Evolutionary conservation across 805 yeast genomes (phyloP).

Genomic region (Wilhelminamyces savonicus): DNA sequence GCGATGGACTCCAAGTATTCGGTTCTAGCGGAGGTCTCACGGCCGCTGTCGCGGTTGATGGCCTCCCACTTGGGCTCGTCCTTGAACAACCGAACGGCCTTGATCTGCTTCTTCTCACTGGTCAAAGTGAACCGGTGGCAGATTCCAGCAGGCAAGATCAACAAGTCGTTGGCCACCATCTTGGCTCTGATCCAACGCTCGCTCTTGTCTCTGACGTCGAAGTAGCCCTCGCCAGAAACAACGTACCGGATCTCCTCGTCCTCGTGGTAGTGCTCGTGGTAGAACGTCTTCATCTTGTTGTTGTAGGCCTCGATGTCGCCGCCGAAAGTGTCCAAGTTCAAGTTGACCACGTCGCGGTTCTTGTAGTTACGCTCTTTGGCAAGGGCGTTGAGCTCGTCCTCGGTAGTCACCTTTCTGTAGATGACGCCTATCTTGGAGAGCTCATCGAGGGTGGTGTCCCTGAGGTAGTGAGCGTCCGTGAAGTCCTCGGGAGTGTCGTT

Average conservation of each 20-base stretch:
- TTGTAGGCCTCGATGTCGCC: slow-evolving; percentile 50
- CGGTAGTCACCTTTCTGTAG: slow-evolving; percentile 45
- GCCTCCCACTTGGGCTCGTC: slow-evolving; percentile 98
- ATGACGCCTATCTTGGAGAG: slow-evolving; percentile 62
- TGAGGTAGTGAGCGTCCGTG: slow-evolving; percentile 64
- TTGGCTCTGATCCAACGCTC: slow-evolving; percentile 73
- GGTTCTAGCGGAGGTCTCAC: slow-evolving; percentile 26
- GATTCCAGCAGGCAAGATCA: slow-evolving; percentile 85
- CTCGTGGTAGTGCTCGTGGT: slow-evolving; percentile 86
- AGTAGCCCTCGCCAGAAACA: slow-evolving; percentile 84
- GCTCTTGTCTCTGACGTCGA: slow-evolving; percentile 68
- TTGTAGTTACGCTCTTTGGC: slow-evolving; percentile 70
- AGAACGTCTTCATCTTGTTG: slow-evolving; percentile 63
- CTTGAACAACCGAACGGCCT: slow-evolving; percentile 78
- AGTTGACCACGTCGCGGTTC: slow-evolving; percentile 67
- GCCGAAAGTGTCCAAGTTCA: slow-evolving; percentile 56
- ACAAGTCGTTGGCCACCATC: slow-evolving; percentile 57
- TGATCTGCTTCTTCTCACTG: slow-evolving; percentile 47
- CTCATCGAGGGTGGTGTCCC: slow-evolving; percentile 40
- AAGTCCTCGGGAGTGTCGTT: slow-evolving; percentile 47
- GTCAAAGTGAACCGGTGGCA: slow-evolving; percentile 89
- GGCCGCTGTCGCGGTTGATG: slow-evolving; percentile 52
- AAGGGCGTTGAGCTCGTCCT: slow-evolving; percentile 53
- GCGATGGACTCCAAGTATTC: slow-evolving; percentile 26
- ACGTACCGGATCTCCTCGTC: slow-evolving; percentile 95